A percentile compares a stretch with the other conserved stretches of the same genome.
Conservation (phyloP, 352 stramenopile species). For the Globisporangium nodosum region DNA sequence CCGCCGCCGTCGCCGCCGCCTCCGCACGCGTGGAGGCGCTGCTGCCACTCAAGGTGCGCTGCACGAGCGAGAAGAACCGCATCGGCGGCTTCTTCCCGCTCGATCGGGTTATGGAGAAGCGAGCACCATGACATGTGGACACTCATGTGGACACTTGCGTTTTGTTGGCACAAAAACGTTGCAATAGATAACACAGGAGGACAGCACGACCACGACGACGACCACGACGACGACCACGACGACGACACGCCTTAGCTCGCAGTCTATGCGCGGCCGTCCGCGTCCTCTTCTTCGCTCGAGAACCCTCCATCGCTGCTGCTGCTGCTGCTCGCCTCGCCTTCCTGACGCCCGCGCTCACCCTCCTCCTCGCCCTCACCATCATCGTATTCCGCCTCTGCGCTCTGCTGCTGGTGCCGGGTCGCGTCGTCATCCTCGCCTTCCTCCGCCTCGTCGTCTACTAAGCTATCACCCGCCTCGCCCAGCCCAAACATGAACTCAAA, state of each 20-base stretch:
- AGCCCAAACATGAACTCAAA: slow-evolving; percentile 74
- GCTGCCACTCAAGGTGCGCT: slow-evolving; percentile 9
- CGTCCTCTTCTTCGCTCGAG: slow-evolving; percentile 12
- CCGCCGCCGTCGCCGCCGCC: not conserved
- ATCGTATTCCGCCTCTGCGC: slow-evolving; percentile 24
- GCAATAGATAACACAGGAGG: not conserved
- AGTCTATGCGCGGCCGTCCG: slow-evolving; percentile 1
- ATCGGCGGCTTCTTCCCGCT: slow-evolving; percentile 8
- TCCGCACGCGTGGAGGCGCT: slow-evolving; percentile 4
- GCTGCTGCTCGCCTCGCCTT: not conserved
- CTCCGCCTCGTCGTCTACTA: slow-evolving; percentile 25
- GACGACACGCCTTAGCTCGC: not conserved
- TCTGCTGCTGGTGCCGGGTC: slow-evolving; percentile 24
- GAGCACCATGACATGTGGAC: not conserved
- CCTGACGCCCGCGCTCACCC: slow-evolving; percentile 6
- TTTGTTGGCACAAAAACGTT: not conserved
- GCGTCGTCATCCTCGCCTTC: slow-evolving; percentile 27
- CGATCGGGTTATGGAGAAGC: not conserved
- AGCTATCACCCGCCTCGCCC: slow-evolving; percentile 21
- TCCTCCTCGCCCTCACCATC: slow-evolving; percentile 16
- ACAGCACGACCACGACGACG: not conserved
- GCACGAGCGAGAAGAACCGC: slow-evolving; percentile 9
- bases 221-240: too few species aligned
- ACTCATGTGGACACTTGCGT: not conserved
- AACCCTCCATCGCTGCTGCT: slow-evolving; percentile 7